Evolutionary conservation across 148 eudicot species (phyloP).

Genomic region (Amaranthus hypochondriacus): DNA sequence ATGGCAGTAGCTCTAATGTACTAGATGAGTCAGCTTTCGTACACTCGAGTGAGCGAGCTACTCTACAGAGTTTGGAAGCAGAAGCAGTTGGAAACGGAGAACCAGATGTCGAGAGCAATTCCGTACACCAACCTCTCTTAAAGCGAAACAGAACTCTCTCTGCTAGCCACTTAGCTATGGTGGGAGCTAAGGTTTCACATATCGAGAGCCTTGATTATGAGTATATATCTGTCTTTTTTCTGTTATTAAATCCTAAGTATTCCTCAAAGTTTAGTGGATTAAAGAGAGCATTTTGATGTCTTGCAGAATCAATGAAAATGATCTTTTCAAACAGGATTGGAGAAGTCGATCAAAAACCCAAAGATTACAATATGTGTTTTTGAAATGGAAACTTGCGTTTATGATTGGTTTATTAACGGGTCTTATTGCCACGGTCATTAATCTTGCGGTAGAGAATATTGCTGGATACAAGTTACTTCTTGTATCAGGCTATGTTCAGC

Average conservation of each 20-base stretch:
- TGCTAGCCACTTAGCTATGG: constrained; percentile 61
- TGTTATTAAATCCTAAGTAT: not conserved
- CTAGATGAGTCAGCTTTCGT: not conserved
- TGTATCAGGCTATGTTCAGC: constrained; percentile 27
- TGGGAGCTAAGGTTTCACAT: constrained; percentile 74
- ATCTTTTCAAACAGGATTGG: constrained; percentile 43
- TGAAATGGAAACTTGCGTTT: constrained; percentile 39
- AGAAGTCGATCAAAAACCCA: constrained; percentile 34
- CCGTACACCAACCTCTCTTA: constrained; percentile 44
- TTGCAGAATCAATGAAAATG: constrained; percentile 41
- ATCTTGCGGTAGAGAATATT: constrained; percentile 42
- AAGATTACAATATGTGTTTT: constrained; percentile 34
- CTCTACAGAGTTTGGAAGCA: constrained; percentile 24
- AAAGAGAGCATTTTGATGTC: not conserved
- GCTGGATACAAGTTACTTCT: constrained; percentile 39
- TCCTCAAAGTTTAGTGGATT: not conserved
- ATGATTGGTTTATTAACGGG: constrained; percentile 37
- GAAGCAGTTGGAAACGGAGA: constrained; percentile 27
- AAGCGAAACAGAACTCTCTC: constrained; percentile 54
- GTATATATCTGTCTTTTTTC: constrained; percentile 26
- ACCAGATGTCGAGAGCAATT: constrained; percentile 45
- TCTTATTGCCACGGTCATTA: constrained; percentile 32
- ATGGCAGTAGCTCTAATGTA: not conserved
- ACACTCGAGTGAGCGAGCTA: not conserved
- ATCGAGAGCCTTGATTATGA: constrained; percentile 82